Evolutionary conservation across 2,329 filamentous ascomycete species (phyloP).

Genomic region (Phoma herbarum): DNA sequence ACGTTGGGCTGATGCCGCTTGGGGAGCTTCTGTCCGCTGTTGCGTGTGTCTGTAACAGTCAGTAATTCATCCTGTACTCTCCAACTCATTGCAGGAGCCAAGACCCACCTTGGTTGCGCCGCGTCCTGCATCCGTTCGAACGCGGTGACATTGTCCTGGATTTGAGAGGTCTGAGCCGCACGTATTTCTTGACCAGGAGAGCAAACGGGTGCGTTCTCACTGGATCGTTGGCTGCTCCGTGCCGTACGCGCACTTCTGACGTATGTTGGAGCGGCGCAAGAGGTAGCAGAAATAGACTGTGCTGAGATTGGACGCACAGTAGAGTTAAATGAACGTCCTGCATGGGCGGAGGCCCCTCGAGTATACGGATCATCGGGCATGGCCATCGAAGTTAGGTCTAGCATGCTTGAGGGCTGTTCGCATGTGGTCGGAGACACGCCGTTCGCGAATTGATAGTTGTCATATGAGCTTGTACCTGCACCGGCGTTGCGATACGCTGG

Average conservation of each 20-base stretch:
- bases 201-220: constrained; percentile 33
- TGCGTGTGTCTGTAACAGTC: constrained; percentile 7
- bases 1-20: constrained; percentile 2
- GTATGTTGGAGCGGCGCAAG: neutral
- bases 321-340: neutral
- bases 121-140: constrained; percentile 29
- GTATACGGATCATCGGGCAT: constrained; percentile 22
- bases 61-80: neutral
- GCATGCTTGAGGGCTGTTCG: neutral
- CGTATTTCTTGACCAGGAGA: constrained; percentile 4
- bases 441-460: neutral
- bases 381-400: constrained; percentile 1
- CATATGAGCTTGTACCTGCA: neutral
- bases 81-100: neutral
- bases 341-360: constrained; percentile 10
- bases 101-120: constrained; percentile 16
- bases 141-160: constrained; percentile 28
- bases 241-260: constrained; percentile 12
- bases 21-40: constrained; percentile 2
- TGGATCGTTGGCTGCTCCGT: constrained; percentile 30
- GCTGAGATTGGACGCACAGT: neutral
- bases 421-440: neutral
- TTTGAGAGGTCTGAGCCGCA: constrained; percentile 16
- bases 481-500: neutral
- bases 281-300: neutral